Percentiles rank a stretch among this genome's conserved stretches.
Conservation (phyloP, 768 basidiomycete species). For the Butyriboletus loyo region DNA sequence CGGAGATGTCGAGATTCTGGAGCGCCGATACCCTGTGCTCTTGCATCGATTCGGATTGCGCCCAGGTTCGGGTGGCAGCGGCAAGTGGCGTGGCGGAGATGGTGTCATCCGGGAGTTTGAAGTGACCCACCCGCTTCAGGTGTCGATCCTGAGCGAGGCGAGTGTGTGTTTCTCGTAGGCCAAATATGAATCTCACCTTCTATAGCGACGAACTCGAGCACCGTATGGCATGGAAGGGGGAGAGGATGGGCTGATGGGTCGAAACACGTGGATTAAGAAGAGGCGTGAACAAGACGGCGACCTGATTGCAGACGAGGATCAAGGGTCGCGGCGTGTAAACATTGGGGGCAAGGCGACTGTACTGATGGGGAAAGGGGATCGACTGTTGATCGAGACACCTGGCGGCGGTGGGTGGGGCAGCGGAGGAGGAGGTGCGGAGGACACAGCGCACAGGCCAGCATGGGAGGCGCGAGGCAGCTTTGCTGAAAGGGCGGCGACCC, state of each 20-base stretch:
- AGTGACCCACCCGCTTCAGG: constrained; percentile 76
- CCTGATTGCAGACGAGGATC: constrained; percentile 37
- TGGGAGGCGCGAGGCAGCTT: constrained; percentile 77
- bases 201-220: constrained; percentile 74
- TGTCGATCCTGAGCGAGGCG: constrained; percentile 86
- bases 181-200: background rate
- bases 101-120: constrained; percentile 84
- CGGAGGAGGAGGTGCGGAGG: constrained; percentile 10
- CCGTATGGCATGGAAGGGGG: constrained; percentile 89
- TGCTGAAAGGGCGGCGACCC: constrained; percentile 59
- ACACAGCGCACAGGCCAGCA: constrained; percentile 16
- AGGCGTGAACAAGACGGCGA: constrained; percentile 68
- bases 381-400: constrained; percentile 79
- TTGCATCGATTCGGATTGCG: constrained; percentile 80
- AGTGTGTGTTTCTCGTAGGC: constrained; percentile 10
- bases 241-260: constrained; percentile 62
- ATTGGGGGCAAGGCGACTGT: constrained; percentile 88
- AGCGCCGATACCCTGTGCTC: constrained; percentile 90
- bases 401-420: constrained; percentile 88
- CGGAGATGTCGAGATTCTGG: constrained; percentile 90
- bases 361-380: constrained; percentile 86
- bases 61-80: constrained; percentile 63
- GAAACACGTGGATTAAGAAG: constrained; percentile 86
- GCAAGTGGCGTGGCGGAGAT: constrained; percentile 77
- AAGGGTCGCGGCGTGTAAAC: constrained; percentile 62